These are phyloP conservation scores for Russula abietina DNA, from an alignment of 768 basidiomycete genomes.

Conservation along the genomic window DNA sequence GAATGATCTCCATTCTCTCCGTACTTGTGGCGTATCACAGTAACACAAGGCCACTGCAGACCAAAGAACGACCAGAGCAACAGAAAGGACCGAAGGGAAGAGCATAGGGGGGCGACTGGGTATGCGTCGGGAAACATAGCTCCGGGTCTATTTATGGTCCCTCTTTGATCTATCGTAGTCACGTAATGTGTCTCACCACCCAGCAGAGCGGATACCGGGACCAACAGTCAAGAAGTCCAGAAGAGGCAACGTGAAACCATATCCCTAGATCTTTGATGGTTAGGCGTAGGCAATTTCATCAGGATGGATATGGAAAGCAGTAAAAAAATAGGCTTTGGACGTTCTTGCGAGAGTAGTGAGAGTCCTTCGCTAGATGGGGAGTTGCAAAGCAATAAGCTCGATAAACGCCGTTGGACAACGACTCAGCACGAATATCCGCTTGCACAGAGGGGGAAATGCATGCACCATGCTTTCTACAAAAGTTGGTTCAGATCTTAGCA, in stretches of 20 bases:
- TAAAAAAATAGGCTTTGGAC: neutral
- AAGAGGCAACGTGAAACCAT: neutral
- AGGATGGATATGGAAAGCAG: neutral
- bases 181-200: neutral
- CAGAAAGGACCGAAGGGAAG: neutral
- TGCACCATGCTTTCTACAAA: too few species aligned
- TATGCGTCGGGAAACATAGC: neutral
- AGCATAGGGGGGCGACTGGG: neutral
- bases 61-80: neutral
- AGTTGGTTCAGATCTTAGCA: too few species aligned
- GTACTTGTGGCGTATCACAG: constrained; percentile 24
- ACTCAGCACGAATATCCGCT: too few species aligned
- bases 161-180: neutral
- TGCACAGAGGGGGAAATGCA: too few species aligned
- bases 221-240: neutral
- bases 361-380: too few species aligned
- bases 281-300: too few species aligned
- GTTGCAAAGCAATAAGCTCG: too few species aligned
- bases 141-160: neutral
- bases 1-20: constrained; percentile 28
- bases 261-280: too few species aligned
- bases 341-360: too few species aligned
- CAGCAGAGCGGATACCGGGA: neutral
- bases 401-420: too few species aligned
- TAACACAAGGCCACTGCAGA: neutral